Percentiles rank a stretch among this genome's conserved stretches.
Evolutionary conservation across 768 basidiomycete species (phyloP).

Genomic region (Phanerodontia chrysosporium): DNA sequence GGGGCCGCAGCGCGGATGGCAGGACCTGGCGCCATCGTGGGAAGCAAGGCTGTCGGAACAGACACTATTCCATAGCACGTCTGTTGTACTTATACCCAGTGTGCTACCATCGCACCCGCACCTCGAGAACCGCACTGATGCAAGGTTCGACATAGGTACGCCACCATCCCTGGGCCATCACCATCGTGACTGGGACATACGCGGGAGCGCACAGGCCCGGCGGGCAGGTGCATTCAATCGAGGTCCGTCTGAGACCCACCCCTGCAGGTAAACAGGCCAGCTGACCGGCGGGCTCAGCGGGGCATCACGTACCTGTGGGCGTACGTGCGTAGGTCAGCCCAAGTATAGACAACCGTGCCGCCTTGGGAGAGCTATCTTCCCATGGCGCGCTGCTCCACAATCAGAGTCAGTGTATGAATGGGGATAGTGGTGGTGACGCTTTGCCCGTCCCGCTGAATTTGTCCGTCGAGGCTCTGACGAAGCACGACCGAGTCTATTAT

Average conservation of each 20-base stretch:
- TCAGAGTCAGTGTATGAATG: neutral
- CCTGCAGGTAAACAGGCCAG: neutral
- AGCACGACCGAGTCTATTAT: neutral
- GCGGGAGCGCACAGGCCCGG: constrained; percentile 5
- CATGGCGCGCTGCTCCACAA: neutral
- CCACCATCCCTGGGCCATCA: neutral
- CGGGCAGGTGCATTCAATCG: constrained; percentile 1
- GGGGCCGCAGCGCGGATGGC: constrained; percentile 31
- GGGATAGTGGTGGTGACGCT: neutral
- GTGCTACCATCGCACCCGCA: neutral
- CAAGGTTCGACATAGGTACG: neutral
- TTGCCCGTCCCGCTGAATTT: neutral
- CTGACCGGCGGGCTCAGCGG: constrained; percentile 1
- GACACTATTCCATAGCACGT: neutral
- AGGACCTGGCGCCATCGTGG: neutral
- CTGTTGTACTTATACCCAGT: no score
- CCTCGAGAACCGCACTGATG: neutral
- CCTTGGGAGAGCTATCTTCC: neutral
- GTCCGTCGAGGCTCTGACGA: neutral
- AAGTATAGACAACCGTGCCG: neutral
- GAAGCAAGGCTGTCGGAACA: neutral
- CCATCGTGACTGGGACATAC: neutral
- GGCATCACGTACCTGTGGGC: neutral
- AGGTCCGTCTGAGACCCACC: neutral
- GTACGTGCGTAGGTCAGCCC: neutral